A percentile compares a stretch with the other conserved stretches of the same genome.
Evolutionary conservation across 805 yeast species (phyloP).

Genomic region (Kurtzmaniella cleridarum): DNA sequence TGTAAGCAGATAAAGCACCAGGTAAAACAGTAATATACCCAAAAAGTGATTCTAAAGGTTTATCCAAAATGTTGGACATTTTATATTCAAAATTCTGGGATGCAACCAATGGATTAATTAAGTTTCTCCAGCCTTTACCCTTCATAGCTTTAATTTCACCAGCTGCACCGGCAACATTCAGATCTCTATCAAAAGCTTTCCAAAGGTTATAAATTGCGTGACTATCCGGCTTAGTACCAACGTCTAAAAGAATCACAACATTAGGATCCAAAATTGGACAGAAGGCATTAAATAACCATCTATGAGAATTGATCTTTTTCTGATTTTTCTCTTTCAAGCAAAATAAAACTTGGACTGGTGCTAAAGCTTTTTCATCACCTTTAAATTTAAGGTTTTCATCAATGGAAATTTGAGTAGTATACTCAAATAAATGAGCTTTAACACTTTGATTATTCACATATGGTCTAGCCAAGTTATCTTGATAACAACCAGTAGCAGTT

Average conservation of each 20-base stretch:
- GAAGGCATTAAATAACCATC: slow-evolving; percentile 95
- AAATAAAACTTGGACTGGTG: slow-evolving; percentile 91
- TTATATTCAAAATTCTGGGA: slow-evolving; percentile 96
- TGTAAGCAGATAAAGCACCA: slow-evolving; percentile 92
- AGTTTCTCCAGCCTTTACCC: slow-evolving; percentile 78
- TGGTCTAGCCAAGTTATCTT: slow-evolving; percentile 95
- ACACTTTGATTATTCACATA: slow-evolving; percentile 89
- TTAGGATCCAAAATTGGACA: slow-evolving; percentile 92
- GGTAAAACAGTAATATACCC: slow-evolving; percentile 93
- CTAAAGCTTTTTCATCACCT: slow-evolving; percentile 83
- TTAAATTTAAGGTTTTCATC: slow-evolving; percentile 85
- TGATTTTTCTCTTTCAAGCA: slow-evolving; percentile 90
- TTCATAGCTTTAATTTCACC: slow-evolving; percentile 96
- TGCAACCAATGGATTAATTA: slow-evolving; percentile 88
- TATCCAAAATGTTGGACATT: slow-evolving; percentile 93
- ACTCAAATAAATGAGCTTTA: slow-evolving; percentile 89
- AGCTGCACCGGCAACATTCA: slow-evolving; percentile 98
- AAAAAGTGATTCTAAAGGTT: slow-evolving; percentile 87
- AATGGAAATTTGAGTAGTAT: slow-evolving; percentile 91
- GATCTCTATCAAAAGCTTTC: slow-evolving; percentile 95
- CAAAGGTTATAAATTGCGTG: slow-evolving; percentile 88
- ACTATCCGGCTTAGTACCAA: slow-evolving; percentile 93
- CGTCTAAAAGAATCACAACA: slow-evolving; percentile 84
- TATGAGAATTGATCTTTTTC: slow-evolving; percentile 93
- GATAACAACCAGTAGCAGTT: slow-evolving; percentile 95